Base-by-base conservation (phyloP, 495 filamentous ascomycete genomes). In the Penicillium simplicissimum region DNA sequence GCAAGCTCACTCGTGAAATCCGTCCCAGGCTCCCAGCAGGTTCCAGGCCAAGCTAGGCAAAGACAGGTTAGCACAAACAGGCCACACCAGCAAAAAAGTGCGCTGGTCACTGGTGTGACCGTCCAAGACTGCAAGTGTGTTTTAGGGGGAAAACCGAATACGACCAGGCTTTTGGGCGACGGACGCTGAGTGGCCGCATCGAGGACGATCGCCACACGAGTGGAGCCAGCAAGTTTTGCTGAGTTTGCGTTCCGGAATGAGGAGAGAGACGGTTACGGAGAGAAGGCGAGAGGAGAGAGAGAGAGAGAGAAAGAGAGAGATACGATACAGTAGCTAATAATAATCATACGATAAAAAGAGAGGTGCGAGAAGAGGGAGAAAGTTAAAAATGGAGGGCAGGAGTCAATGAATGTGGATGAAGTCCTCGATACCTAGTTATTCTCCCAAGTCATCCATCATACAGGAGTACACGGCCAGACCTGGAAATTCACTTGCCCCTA, bases 181-280 rank as follows among this genome's bases (percentile, higher is more conserved):
- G 47, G 23, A 34, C 42, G 57, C 23, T 65, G 58, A 61, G 25
- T 61, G 59, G 58, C 58, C 54, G 58, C 43, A 65, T 58, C 34
- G 53, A 58, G 63, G n/a, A 21, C 31, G 63, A 65, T 65, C 58
- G 63, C 60, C 60, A 58, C 53, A 21, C 0, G n/a, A 55, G 61
- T 63, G 61, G 61, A 63, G 61, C 36, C 60, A 34, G n/a, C 38
- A 45, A 36, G 51, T 34, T 34, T 53, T 53, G 63, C 58, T 66
- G 56, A 33, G 17, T 58, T 51, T 66, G 51, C 33, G 40, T 38
- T 38, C 63, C 56, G 56, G 54, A 66, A 63, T 52, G 58, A 48
- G 53, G 17, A 38, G 40, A 54, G 51, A 25, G 58, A n/a, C 42
- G 59, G 59, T 38, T 38, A 33, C 56, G 23, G 31, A 3, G 35